phyloP scores from a whole-genome alignment of 768 basidiomycete species.

The Mycena sanguinolenta region DNA sequence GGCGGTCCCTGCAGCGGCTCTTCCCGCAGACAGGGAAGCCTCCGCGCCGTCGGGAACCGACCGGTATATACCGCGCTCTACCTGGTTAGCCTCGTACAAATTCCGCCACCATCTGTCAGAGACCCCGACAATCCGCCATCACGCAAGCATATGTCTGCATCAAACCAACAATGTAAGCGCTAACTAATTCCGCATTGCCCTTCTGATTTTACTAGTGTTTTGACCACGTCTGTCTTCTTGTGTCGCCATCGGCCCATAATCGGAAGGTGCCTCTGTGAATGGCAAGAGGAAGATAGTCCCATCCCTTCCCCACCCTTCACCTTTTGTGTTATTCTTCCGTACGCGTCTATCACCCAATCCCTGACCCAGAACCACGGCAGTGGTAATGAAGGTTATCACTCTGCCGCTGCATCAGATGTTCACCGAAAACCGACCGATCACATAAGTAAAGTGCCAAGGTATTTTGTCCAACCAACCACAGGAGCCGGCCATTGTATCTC shows the following conservation, averaged over 20 bases:
- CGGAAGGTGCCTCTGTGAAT: constrained; percentile 1
- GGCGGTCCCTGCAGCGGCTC: background rate
- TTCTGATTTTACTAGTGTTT: background rate
- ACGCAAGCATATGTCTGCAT: background rate
- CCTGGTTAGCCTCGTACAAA: too few species aligned
- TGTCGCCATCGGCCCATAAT: background rate
- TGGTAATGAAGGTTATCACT: constrained; percentile 24
- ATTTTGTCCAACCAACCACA: background rate
- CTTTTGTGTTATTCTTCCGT: background rate
- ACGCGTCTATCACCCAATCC: background rate
- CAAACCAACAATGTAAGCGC: background rate
- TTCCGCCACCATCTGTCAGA: too few species aligned
- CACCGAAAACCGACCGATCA: background rate
- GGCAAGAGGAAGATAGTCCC: background rate
- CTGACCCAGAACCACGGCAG: constrained; percentile 15
- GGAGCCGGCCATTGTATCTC: background rate
- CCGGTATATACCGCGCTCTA: too few species aligned
- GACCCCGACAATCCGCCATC: background rate
- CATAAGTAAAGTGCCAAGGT: too few species aligned
- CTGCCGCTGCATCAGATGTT: background rate
- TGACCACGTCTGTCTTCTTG: background rate
- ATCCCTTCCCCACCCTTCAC: background rate
- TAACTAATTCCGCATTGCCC: too few species aligned
- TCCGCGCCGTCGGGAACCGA: too few species aligned
- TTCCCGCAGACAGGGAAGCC: too few species aligned